phyloP scores from a whole-genome alignment of 805 yeast species.

The Candida hungchunana region DNA sequence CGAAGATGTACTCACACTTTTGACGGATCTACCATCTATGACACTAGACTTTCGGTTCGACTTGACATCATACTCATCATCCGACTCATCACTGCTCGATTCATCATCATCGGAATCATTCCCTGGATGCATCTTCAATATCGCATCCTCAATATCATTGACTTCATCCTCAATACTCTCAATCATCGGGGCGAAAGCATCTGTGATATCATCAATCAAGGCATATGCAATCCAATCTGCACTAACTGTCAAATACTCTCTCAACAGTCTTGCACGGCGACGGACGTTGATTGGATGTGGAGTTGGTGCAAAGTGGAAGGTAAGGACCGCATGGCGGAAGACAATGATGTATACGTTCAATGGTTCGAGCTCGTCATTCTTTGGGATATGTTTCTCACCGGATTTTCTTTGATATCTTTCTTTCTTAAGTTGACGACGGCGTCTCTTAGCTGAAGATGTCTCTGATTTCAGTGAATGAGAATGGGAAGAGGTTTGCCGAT shows the following conservation, averaged over 20 bases:
- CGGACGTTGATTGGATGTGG: slow-evolving; percentile 96
- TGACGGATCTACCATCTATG: slow-evolving; percentile 20
- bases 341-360: slow-evolving; percentile 91
- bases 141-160: slow-evolving; percentile 89
- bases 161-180: slow-evolving; percentile 93
- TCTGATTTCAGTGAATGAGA: slow-evolving; percentile 12
- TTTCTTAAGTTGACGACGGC: slow-evolving; percentile 29
- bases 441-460: slow-evolving; percentile 27
- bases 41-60: slow-evolving; percentile 11
- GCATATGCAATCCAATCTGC: slow-evolving; percentile 98
- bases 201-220: slow-evolving; percentile 92
- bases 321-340: slow-evolving; percentile 83
- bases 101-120: slow-evolving; percentile 33
- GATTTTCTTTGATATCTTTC: slow-evolving; percentile 38
- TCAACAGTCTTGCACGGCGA: slow-evolving; percentile 80
- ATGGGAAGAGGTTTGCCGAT: slow-evolving; percentile 13
- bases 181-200: slow-evolving; percentile 95
- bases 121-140: slow-evolving; percentile 74
- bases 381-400: slow-evolving; percentile 41
- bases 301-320: slow-evolving; percentile 91
- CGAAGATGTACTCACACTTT: slow-evolving; percentile 26
- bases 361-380: slow-evolving; percentile 67
- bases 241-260: slow-evolving; percentile 84
- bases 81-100: slow-evolving; percentile 22
- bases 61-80: slow-evolving; percentile 32